Evolutionary conservation across 225 moss, liverwort and hornwort genomes (phyloP).

Genomic region (Anthoceros angustus): DNA sequence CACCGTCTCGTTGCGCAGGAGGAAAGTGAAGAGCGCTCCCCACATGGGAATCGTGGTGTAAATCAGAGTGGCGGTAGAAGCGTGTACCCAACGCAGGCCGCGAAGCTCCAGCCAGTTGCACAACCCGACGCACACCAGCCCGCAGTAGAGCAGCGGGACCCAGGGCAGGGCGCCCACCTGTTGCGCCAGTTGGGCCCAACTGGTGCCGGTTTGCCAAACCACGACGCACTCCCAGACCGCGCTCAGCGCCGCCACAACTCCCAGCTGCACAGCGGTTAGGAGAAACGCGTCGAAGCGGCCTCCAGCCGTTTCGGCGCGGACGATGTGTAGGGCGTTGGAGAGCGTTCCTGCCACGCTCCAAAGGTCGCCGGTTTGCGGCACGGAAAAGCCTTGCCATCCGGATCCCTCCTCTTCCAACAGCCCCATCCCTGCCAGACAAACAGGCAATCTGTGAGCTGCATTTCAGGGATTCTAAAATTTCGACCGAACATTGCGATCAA

Average conservation of each 20-base stretch:
- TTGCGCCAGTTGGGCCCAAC: slow-evolving; percentile 17
- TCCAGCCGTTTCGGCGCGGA: slow-evolving; percentile 49
- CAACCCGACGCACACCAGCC: slow-evolving; percentile 53
- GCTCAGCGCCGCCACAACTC: slow-evolving; percentile 39
- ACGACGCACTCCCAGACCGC: slow-evolving; percentile 48
- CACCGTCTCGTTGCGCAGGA: slow-evolving; percentile 31
- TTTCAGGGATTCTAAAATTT: not conserved
- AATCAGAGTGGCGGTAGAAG: slow-evolving; percentile 63
- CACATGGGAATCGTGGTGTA: slow-evolving; percentile 82
- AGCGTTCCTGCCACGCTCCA: slow-evolving; percentile 65
- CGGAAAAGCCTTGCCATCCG: slow-evolving; percentile 58
- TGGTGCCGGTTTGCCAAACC: slow-evolving; percentile 20
- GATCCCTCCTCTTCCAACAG: slow-evolving; percentile 75
- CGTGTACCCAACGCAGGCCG: slow-evolving; percentile 60
- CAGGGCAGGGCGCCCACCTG: slow-evolving; percentile 52
- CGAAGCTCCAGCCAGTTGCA: slow-evolving; percentile 74
- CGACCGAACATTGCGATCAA: too few species aligned
- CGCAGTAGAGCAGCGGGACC: slow-evolving; percentile 62
- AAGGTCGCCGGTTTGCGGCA: slow-evolving; percentile 54
- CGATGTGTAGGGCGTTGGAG: slow-evolving; percentile 60
- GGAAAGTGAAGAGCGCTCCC: slow-evolving; percentile 63
- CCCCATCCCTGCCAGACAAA: slow-evolving; percentile 54
- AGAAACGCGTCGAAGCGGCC: slow-evolving; percentile 40
- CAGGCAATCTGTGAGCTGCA: not conserved
- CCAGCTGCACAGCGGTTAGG: slow-evolving; percentile 63